Evolutionary conservation across 352 stramenopile genomes (phyloP), one percentile per base, ranked within the genome.

Genomic region (Pythium periplocum): DNA sequence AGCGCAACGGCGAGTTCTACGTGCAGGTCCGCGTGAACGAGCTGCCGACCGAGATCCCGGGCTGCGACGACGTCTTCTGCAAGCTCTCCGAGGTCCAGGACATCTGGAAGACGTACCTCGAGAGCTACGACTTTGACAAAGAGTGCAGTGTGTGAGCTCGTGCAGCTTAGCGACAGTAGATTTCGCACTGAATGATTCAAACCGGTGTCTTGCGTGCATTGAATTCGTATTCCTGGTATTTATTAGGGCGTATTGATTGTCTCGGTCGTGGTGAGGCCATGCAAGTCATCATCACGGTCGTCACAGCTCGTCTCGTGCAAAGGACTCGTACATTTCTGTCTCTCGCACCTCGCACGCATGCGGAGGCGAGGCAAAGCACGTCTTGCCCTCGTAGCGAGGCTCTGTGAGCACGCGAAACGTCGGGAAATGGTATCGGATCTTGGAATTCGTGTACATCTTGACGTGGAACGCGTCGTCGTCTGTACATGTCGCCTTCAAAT

Each of bases 361-460:
- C 2, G 56, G 61, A 9, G 46, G 40, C 6, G 51, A 34, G 4
- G 26, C 12, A 41, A 68, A 66, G 51, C 56, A 65, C 48, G 50
- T 69, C 38, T 53, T 57, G 9, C 53, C 52, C 1, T 47, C 8
- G 42, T 70, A 70, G 2, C 36, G 26, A 12, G 57, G 36, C 45
- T 63, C 62, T 3, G 44, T 42, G 12, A 70, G 62, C 53, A 66
- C 58, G 50, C 62, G 62, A 38, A 70, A 70, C 31, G 5, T 37
- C 4, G 62, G 39, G 17, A 70, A 70, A 39, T 70, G 62, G 51
- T 61, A 66, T 2, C 62, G 62, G 51, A 70, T 70, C 58, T 66
- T 70, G 53, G 26, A 51, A 33, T 50, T 61, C 17, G 48, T 30
- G 48, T 66, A 66, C 42, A 26, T 34, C 8, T 6, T 44, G 43